Base-by-base conservation (phyloP, 768 basidiomycete genomes). In the Asterophora parasitica region DNA sequence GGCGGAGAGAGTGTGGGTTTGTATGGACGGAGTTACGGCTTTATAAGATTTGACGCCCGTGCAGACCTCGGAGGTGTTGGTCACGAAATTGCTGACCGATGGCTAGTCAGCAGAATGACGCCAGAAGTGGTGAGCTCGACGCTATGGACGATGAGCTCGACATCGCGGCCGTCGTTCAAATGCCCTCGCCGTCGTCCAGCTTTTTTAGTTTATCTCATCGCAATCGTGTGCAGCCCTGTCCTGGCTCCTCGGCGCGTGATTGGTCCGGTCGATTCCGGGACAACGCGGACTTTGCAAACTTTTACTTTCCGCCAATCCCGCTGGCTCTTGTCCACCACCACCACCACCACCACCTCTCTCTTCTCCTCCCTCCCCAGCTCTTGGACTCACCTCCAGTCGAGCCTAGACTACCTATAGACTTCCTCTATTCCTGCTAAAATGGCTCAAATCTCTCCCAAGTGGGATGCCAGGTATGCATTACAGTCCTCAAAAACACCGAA, bases 391-490 rank as follows among this genome's bases (percentile, higher is more conserved):
- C 23, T 23, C 23, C 23, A 23, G 23, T 23, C 23, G 23, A 23
- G 23, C 23, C 3, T 23, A 23, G 23, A 23, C 23, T 23, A 3
- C 59, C 53, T 51, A 51, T 64, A 65, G 60, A 64, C 61, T 57
- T 57, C 48, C 56, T 57, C 15, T 38, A 16, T 42, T 66, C 59
- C 50, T 44, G 59, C 53, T 47, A 81, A 81, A 78, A 76, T 84
- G 51, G 63, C 74, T 55, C 63, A 72, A 40, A 68, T 74, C 39
- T 53, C 75, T 42, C 71, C 71, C 53, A 87, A 86, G 70, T 88
- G 86, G 86, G 85, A 88, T 59, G 78, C 84, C 63, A 78, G 85
- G 86, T 86, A 50, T 11, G 63, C 48, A 16, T 15, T 15, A 0
- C 13, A 3, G 23, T 3, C 23, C 23, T 23, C 3, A 23, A 23